Evolutionary conservation across 306 rosid genomes (phyloP).

Genomic region (Quercus bicolor): DNA sequence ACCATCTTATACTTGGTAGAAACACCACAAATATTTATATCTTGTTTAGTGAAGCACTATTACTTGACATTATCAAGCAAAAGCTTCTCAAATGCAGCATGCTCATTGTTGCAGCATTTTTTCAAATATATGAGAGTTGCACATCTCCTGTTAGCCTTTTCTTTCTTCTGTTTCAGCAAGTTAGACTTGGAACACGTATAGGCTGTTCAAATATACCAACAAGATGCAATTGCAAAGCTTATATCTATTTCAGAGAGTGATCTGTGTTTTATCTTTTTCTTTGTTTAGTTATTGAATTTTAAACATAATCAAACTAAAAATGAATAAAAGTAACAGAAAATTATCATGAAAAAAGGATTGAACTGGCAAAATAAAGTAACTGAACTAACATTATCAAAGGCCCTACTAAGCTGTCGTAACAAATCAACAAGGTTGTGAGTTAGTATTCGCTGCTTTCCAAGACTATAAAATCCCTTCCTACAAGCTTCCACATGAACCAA

Average conservation of each 20-base stretch:
- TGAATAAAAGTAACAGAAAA: neutral
- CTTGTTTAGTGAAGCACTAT: neutral
- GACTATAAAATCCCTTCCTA: constrained; percentile 75
- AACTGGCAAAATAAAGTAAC: neutral
- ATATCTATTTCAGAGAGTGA: neutral
- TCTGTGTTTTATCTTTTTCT: neutral
- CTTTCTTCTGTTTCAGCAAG: neutral
- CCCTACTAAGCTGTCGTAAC: constrained; percentile 90
- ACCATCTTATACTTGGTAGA: neutral
- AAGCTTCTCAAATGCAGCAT: neutral
- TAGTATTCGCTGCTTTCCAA: constrained; percentile 79
- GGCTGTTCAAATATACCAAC: neutral
- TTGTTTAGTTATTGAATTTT: neutral
- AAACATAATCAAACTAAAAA: neutral
- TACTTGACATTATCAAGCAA: neutral
- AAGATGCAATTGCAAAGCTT: neutral
- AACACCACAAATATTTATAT: neutral
- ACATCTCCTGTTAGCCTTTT: neutral
- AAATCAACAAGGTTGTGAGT: constrained; percentile 87
- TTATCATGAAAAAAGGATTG: neutral
- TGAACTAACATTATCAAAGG: constrained; percentile 68
- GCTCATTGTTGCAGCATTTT: neutral
- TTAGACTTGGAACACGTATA: neutral
- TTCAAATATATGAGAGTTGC: neutral
- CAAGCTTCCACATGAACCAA: constrained; percentile 85